Evolutionary conservation across 2,329 filamentous ascomycete genomes (phyloP), one percentile per base, ranked within the genome.

Genomic region (Xylariaceae sp.): DNA sequence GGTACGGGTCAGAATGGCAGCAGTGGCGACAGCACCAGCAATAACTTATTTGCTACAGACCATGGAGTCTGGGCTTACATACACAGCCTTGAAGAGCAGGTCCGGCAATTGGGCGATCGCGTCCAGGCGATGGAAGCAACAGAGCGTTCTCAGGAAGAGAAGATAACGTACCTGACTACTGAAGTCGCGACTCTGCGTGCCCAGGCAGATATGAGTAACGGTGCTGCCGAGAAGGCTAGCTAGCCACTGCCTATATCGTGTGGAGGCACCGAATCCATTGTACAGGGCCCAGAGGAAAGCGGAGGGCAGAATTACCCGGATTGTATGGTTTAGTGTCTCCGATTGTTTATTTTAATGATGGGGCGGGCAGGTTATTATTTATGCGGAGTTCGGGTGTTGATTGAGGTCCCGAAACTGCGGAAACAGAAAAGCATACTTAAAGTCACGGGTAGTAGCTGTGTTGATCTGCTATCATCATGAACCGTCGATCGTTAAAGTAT

Each of bases 11-110:
- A 88, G 68, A 79, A 81, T 17, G 76, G 75, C 49, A 82, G 80
- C 53, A 84, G 81, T 53, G 80, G 77, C 13, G 83, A 82, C 61
- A 86, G 83, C 68, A 84, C 83, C 64, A 83, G 83, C 62, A 90
- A 72, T 51, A 72, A 90, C 66, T 79, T 90, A 61, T 87, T 90
- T 71, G 77, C 84, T 55, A 75, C 80, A 15, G 83, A 85, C 54
- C 79, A 84, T 63, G 86, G 85, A 48, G 76, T 92, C 7, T 91
- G 87, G 87, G 76, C 80, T 3, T 91, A 91, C 67, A 83, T 92
- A 39, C 85, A 90, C 58, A 81, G 80, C 15, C 77, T 93, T 53
- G 89, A 93, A 68, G 82, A 84, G 10, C 77, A 76, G 64, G 71
- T 82, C n/a, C 77, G 78, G 57, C 71, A 75, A 10, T 67, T 82